phyloP scores from a whole-genome alignment of 2,329 filamentous ascomycete genomes.

The Ascochyta lentis region DNA sequence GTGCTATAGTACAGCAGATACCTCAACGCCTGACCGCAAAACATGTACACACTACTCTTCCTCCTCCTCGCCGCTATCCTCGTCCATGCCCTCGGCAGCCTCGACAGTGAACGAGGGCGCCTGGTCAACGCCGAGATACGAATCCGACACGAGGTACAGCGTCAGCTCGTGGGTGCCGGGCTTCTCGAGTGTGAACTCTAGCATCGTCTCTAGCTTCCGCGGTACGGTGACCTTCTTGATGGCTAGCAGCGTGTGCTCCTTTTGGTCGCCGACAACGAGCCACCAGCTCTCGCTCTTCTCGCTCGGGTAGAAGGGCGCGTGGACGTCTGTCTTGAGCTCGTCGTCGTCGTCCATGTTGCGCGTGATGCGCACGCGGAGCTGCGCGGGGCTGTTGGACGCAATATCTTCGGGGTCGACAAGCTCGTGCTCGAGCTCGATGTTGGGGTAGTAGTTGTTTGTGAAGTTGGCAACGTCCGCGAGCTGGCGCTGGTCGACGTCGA shows the following conservation, averaged over 20 bases:
- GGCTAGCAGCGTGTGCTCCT: conserved; percentile 82
- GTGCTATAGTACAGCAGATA: neutral
- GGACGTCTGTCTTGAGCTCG: conserved; percentile 80
- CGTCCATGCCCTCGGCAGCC: conserved; percentile 92
- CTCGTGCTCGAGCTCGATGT: conserved; percentile 89
- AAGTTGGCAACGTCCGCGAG: conserved; percentile 90
- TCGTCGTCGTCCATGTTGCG: conserved; percentile 79
- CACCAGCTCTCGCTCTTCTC: conserved; percentile 99
- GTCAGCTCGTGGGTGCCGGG: conserved; percentile 87
- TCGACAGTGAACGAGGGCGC: conserved; percentile 86
- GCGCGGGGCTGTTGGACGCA: conserved; percentile 78
- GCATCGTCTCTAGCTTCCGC: conserved; percentile 74
- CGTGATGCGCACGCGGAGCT: conserved; percentile 83
- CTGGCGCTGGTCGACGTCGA: conserved; percentile 81
- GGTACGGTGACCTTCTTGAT: conserved; percentile 95
- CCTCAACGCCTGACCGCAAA: neutral
- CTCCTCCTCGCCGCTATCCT: conserved; percentile 87
- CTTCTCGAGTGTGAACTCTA: conserved; percentile 88
- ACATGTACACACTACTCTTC: conserved; percentile 48
- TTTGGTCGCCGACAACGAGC: conserved; percentile 94
- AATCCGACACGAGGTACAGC: conserved; percentile 95
- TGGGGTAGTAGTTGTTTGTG: conserved; percentile 95
- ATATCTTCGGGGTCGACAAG: conserved; percentile 82
- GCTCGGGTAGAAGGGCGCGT: conserved; percentile 91
- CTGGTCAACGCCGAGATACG: conserved; percentile 96